Conservation (phyloP, 192 early-diverging fungal genomes). For the Coemansia sp. region DNA sequence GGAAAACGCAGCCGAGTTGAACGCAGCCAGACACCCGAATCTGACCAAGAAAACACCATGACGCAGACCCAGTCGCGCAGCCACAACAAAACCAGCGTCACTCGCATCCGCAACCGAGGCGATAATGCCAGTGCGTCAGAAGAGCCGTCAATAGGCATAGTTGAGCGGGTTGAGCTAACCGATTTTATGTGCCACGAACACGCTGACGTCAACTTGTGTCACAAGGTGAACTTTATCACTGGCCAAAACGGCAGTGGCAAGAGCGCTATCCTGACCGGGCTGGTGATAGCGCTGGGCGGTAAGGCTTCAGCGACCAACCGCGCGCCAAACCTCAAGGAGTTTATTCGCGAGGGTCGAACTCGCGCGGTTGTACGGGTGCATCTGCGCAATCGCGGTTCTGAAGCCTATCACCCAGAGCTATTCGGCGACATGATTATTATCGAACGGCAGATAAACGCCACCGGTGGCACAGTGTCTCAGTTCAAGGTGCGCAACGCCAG, state of each 20-base stretch:
- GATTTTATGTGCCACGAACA: slow-evolving; percentile 97
- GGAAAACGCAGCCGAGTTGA: slow-evolving; percentile 23
- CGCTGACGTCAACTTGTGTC: slow-evolving; percentile 73
- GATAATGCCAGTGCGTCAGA: slow-evolving; percentile 6
- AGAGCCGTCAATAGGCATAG: slow-evolving; percentile 65
- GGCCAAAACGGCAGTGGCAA: slow-evolving; percentile 99
- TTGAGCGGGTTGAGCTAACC: slow-evolving; percentile 78
- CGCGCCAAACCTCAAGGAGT: slow-evolving; percentile 67
- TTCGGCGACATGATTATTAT: slow-evolving; percentile 83
- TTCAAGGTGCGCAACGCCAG: slow-evolving; percentile 77
- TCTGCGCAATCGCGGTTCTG: slow-evolving; percentile 80
- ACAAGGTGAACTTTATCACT: slow-evolving; percentile 94
- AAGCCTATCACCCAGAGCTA: slow-evolving; percentile 76
- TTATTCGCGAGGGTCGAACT: slow-evolving; percentile 81
- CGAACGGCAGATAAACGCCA: slow-evolving; percentile 72
- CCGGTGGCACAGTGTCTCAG: slow-evolving; percentile 31
- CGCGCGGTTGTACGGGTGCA: slow-evolving; percentile 66
- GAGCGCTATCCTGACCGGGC: slow-evolving; percentile 88
- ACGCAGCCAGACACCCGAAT: background rate
- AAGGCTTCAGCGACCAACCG: slow-evolving; percentile 87
- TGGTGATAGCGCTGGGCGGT: slow-evolving; percentile 90
- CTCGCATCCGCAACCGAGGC: slow-evolving; percentile 12
- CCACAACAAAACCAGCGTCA: slow-evolving; percentile 27
- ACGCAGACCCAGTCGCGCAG: background rate
- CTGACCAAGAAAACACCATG: background rate